Conservation (phyloP, 768 basidiomycete genomes). For the Mycena olivaceomarginata region DNA sequence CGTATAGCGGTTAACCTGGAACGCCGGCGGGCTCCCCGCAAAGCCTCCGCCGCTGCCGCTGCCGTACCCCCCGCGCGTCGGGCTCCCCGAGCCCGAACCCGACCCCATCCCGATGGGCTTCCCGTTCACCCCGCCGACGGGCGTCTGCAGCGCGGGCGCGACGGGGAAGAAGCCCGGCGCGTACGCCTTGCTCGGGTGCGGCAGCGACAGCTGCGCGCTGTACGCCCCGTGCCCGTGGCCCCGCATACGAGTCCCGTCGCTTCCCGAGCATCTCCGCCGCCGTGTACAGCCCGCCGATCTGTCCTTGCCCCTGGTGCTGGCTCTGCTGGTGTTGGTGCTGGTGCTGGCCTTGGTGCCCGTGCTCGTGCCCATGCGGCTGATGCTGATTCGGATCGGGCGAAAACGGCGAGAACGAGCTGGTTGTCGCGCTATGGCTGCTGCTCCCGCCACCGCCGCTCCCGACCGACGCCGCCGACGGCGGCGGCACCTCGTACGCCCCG, state of each 20-base stretch:
- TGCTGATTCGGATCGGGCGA: slow-evolving; percentile 66
- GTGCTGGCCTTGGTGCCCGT: slow-evolving; percentile 13
- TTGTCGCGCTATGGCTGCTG: too few relatives aligned
- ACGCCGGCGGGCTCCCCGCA: slow-evolving; percentile 63
- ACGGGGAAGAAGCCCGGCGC: slow-evolving; percentile 68
- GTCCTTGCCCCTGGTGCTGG: not conserved
- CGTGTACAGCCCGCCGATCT: slow-evolving; percentile 30
- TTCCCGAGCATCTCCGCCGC: slow-evolving; percentile 47
- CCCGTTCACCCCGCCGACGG: slow-evolving; percentile 34
- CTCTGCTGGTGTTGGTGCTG: slow-evolving; percentile 49
- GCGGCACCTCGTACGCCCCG: slow-evolving; percentile 30
- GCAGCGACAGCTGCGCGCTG: slow-evolving; percentile 57
- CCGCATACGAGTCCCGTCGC: slow-evolving; percentile 59
- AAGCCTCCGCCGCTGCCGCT: slow-evolving; percentile 56
- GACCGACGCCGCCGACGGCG: slow-evolving; percentile 14
- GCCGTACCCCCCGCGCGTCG: slow-evolving; percentile 67
- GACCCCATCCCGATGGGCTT: not conserved
- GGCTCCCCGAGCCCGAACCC: slow-evolving; percentile 48
- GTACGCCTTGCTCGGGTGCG: slow-evolving; percentile 71
- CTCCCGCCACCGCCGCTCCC: too few relatives aligned
- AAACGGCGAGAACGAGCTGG: too few relatives aligned
- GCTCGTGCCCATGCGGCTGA: too few relatives aligned
- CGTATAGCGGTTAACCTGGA: slow-evolving; percentile 62
- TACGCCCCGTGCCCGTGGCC: slow-evolving; percentile 46
- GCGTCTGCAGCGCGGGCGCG: slow-evolving; percentile 58